Base-by-base conservation (phyloP, 2,329 filamentous ascomycete genomes). In the Ceratocystis ficicola region DNA sequence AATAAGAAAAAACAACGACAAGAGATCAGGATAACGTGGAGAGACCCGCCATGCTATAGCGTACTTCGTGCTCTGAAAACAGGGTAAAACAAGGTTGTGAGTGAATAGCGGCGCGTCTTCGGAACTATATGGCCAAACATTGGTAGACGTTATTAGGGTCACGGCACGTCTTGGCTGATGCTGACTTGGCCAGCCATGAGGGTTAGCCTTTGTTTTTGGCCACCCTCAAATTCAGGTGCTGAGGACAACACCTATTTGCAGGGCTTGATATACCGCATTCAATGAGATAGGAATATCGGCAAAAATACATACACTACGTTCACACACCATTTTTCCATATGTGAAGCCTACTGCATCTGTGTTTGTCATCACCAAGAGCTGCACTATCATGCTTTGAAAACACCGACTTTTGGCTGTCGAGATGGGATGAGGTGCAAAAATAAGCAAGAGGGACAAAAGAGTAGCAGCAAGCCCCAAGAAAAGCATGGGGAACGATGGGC, bases 371-470 rank as follows among this genome's bases (percentile, higher is more conserved):
- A 0, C n/a, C 22, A 17, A 10, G 22, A 44, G 25, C 36, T 8
- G 61, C 44, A 63, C 41, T 48, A 63, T 48, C 30, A 30, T 15
- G 36, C 61, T 59, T 44, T 22, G 41, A 63, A 63, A 63, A 63
- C 44, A 50, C 28, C 15, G 61, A n/a, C 44, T 48, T 63, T 63
- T 63, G 44, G 61, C 61, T 48, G 61, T 46, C 44, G 44, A 8
- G 61, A 63, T 63, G 61, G 41, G 61, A 30, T 63, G 61, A 63
- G 61, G 61, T 63, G 61, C 44, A 48, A 50, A 46, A 48, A 41
- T 41, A 41, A 41, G 36, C 48, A 52, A 52, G 46, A 50, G n/a
- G 28, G 17, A 41, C 36, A 25, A 63, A 44, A 48, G 44, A 30
- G 48, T 46, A 17, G 44, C 22, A 63, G 28, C 61, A 32, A 62